Percentiles rank a stretch among this genome's conserved stretches.
Conservation (phyloP, 352 stramenopile species). For the Globisporangium mamillatum region DNA sequence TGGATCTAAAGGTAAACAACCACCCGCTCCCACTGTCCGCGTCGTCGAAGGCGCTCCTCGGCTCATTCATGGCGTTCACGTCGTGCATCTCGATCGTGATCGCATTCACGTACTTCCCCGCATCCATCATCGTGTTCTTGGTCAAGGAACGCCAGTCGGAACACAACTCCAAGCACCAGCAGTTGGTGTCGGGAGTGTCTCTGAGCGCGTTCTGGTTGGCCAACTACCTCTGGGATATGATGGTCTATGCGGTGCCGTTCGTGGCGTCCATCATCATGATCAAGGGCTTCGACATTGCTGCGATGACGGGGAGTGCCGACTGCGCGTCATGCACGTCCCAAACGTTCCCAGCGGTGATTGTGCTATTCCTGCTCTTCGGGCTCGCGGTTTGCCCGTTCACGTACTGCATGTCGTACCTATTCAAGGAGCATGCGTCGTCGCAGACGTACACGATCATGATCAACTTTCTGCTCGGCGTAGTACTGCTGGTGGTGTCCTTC, state of each 20-base stretch:
- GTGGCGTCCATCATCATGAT: conserved; percentile 37
- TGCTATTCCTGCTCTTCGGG: conserved; percentile 61
- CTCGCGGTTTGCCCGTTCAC: conserved; percentile 58
- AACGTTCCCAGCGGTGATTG: conserved; percentile 35
- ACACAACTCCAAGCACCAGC: conserved; percentile 95
- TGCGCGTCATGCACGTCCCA: conserved; percentile 20
- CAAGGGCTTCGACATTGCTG: conserved; percentile 26
- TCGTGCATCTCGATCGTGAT: conserved; percentile 85
- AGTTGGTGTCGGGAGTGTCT: conserved; percentile 92
- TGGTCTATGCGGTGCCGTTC: conserved; percentile 83
- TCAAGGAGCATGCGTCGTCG: conserved; percentile 42
- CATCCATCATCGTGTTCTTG: conserved; percentile 91
- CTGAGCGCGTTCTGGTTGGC: conserved; percentile 94
- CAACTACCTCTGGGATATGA: conserved; percentile 91
- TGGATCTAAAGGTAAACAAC: conserved; percentile 44
- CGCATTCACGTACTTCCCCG: conserved; percentile 89
- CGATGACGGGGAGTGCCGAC: conserved; percentile 24
- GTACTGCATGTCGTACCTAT: conserved; percentile 59
- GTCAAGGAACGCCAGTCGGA: conserved; percentile 91
- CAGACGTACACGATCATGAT: conserved; percentile 47
- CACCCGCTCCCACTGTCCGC: conserved; percentile 47
- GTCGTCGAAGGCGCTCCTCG: conserved; percentile 38
- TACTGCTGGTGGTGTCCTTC: conserved; percentile 51
- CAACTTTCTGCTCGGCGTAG: conserved; percentile 62
- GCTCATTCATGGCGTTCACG: conserved; percentile 60